Conservation (phyloP, 1,284 basidiomycete species). For the Austroboletus novae-zelandiae region DNA sequence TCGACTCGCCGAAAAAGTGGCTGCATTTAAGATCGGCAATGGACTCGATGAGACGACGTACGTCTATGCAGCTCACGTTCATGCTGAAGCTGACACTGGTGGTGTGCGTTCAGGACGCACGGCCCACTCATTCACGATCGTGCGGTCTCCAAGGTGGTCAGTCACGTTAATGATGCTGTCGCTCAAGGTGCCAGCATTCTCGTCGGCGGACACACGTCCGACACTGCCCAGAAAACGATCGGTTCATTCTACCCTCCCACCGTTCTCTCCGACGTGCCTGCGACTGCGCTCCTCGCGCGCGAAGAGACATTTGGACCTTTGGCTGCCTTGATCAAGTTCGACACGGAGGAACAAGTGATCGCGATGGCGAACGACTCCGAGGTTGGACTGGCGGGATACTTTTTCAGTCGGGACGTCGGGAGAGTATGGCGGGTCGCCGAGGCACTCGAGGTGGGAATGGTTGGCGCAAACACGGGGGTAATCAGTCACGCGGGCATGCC, state of each 20-base stretch:
- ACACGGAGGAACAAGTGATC: conserved; percentile 91
- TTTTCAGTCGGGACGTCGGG: conserved; percentile 88
- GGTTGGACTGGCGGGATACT: conserved; percentile 91
- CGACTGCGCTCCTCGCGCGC: conserved; percentile 55
- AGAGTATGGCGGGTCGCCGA: conserved; percentile 98
- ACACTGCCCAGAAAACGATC: conserved; percentile 34
- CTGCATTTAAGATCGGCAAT: conserved; percentile 89
- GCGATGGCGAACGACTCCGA: conserved; percentile 81
- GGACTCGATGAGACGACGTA: conserved; percentile 81
- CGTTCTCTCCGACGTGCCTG: conserved; percentile 84
- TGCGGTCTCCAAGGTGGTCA: conserved; percentile 84
- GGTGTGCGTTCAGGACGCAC: conserved; percentile 61
- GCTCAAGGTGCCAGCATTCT: conserved; percentile 83
- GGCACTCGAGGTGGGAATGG: conserved; percentile 95
- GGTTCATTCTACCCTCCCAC: conserved; percentile 86
- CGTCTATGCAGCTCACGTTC: conserved; percentile 27
- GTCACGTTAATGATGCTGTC: conserved; percentile 87
- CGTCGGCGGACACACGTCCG: conserved; percentile 68
- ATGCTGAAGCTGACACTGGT: not conserved
- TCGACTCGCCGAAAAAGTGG: conserved; percentile 78
- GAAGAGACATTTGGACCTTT: conserved; percentile 93
- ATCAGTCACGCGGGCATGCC: conserved; percentile 83
- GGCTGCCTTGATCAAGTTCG: conserved; percentile 79
- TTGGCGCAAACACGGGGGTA: conserved; percentile 83
- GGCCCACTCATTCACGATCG: conserved; percentile 91